Percentiles rank a stretch among this genome's conserved stretches.
Evolutionary conservation across 192 early-diverging fungal genomes (phyloP).

Genomic region (Funneliformis mosseae): DNA sequence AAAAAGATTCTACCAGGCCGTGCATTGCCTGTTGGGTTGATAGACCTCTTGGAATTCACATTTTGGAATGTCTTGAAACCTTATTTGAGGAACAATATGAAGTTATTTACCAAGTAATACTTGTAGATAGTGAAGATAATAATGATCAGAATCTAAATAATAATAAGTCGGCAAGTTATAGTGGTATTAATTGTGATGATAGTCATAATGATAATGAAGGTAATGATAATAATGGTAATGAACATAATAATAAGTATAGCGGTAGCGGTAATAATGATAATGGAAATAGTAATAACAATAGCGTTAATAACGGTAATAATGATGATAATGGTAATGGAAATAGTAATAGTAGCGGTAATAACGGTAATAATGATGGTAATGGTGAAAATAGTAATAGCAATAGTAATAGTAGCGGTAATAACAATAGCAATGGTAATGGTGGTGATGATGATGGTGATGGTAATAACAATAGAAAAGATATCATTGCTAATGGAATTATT

Average conservation of each 20-base stretch:
- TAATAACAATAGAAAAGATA: neutral
- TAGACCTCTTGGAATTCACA: neutral
- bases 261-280: neutral
- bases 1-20: too few relatives aligned
- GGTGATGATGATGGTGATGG: neutral
- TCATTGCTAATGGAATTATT: neutral
- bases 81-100: neutral
- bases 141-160: too few relatives aligned
- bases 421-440: neutral
- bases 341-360: neutral
- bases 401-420: neutral
- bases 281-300: neutral
- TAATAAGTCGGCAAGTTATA: too few relatives aligned
- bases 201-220: too few relatives aligned
- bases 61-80: neutral
- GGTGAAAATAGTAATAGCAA: neutral
- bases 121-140: neutral
- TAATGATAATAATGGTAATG: neutral
- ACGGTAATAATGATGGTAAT: neutral
- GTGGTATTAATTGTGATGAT: too few relatives aligned
- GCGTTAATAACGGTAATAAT: neutral
- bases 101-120: neutral
- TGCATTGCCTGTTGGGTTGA: neutral
- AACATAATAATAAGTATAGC: neutral
- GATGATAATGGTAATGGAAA: neutral